Percentiles rank a stretch among this genome's conserved stretches.
These are phyloP conservation scores for Starmera caribaea DNA, from an alignment of 805 yeast species.

Conservation along the genomic window DNA sequence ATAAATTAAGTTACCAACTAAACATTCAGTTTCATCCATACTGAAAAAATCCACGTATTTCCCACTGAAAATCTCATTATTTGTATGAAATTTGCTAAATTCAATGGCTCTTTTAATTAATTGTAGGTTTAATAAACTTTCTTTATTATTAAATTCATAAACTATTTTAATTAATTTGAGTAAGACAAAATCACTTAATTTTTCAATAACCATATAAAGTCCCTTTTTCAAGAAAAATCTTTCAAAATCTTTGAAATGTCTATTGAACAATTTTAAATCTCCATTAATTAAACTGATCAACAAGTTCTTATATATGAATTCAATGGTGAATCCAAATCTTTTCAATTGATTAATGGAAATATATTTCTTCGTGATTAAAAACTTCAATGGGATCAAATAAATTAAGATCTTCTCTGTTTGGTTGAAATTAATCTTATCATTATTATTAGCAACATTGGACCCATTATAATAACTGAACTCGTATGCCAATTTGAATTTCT, in stretches of 20 bases:
- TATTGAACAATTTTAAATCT: slow-evolving; percentile 42
- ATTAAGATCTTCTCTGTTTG: slow-evolving; percentile 34
- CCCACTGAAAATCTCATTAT: neutral
- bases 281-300: slow-evolving; percentile 33
- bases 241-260: slow-evolving; percentile 34
- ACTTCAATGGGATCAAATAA: slow-evolving; percentile 54
- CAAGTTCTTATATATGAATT: slow-evolving; percentile 30
- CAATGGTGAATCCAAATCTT: slow-evolving; percentile 32
- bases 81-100: slow-evolving; percentile 18
- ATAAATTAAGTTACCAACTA: slow-evolving; percentile 55
- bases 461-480: slow-evolving; percentile 4
- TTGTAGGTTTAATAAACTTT: slow-evolving; percentile 25
- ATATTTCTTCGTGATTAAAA: slow-evolving; percentile 35
- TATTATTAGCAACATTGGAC: too few relatives aligned
- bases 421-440: slow-evolving; percentile 3
- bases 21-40: slow-evolving; percentile 55
- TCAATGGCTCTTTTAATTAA: slow-evolving; percentile 36
- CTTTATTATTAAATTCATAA: slow-evolving; percentile 16
- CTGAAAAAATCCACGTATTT: slow-evolving; percentile 12
- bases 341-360: slow-evolving; percentile 36
- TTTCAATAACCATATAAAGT: slow-evolving; percentile 49
- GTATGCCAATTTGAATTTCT: slow-evolving; percentile 40
- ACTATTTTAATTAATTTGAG: slow-evolving; percentile 37
- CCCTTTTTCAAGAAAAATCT: slow-evolving; percentile 43
- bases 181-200: slow-evolving; percentile 40